Percentiles rank a stretch among this genome's conserved stretches.
These are phyloP conservation scores for Zygosaccharomyces sapae DNA, from an alignment of 1,139 yeast species.

Conservation along the genomic window DNA sequence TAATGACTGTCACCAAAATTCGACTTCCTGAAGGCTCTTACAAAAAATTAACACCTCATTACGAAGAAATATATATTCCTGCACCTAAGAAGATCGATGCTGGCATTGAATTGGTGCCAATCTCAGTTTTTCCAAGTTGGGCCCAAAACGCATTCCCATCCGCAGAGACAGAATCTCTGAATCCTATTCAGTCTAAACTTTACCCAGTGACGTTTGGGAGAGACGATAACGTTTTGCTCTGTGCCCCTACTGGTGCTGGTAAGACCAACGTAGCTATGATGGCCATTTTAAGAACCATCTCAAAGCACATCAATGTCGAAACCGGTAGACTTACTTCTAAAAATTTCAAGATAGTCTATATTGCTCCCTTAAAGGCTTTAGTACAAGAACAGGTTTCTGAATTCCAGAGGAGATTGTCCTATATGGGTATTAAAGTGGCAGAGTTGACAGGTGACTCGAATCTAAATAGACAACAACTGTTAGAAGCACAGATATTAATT, in stretches of 20 bases:
- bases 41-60: slow-evolving; percentile 63
- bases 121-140: slow-evolving; percentile 74
- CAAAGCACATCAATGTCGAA: slow-evolving; percentile 47
- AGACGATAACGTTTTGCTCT: slow-evolving; percentile 70
- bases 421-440: slow-evolving; percentile 67
- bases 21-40: slow-evolving; percentile 79
- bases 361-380: slow-evolving; percentile 91
- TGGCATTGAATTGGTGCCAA: slow-evolving; percentile 53
- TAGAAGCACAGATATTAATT: slow-evolving; percentile 76
- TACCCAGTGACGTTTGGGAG: slow-evolving; percentile 69
- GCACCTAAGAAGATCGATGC: slow-evolving; percentile 52
- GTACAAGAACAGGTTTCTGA: slow-evolving; percentile 95
- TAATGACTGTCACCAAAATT: slow-evolving; percentile 59
- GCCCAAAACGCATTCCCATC: slow-evolving; percentile 72
- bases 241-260: slow-evolving; percentile 99
- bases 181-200: slow-evolving; percentile 79
- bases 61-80: slow-evolving; percentile 88
- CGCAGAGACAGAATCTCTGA: slow-evolving; percentile 61
- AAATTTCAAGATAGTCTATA: slow-evolving; percentile 75
- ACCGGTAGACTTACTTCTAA: slow-evolving; percentile 50
- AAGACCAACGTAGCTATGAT: slow-evolving; percentile 93
- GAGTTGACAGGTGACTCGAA: slow-evolving; percentile 92
- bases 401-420: slow-evolving; percentile 64
- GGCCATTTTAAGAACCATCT: slow-evolving; percentile 60
- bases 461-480: slow-evolving; percentile 70